phyloP scores from a whole-genome alignment of 768 basidiomycete genomes.

The Hebeloma cylindrosporum region DNA sequence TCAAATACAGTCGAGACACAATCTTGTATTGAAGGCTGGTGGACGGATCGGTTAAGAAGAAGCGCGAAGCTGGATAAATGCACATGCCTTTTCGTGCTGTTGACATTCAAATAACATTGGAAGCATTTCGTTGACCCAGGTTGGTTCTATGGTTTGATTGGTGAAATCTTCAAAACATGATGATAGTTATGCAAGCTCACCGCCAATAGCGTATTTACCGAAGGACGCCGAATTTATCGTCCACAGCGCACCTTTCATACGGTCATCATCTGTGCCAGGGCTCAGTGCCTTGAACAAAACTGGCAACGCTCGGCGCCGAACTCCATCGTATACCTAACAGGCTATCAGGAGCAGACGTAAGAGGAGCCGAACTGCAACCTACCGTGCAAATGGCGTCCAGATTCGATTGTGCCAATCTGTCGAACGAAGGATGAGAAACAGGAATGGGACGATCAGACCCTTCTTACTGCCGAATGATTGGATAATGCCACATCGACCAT shows the following conservation, averaged over 20 bases:
- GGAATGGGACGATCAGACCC: slow-evolving; percentile 9
- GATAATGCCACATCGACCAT: slow-evolving; percentile 80
- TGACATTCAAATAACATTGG: slow-evolving; percentile 69
- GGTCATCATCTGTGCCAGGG: slow-evolving; percentile 77
- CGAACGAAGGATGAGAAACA: slow-evolving; percentile 24
- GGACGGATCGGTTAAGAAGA: background rate
- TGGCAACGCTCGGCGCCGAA: slow-evolving; percentile 62
- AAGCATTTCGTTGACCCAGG: slow-evolving; percentile 57
- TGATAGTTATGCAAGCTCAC: slow-evolving; percentile 24
- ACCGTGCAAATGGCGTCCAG: slow-evolving; percentile 54
- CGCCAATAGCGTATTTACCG: slow-evolving; percentile 54
- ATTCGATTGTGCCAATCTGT: slow-evolving; percentile 47
- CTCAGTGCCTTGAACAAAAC: slow-evolving; percentile 55
- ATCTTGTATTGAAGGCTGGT: slow-evolving; percentile 74
- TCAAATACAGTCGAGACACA: slow-evolving; percentile 64
- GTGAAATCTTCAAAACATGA: background rate
- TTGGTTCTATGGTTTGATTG: slow-evolving; percentile 51
- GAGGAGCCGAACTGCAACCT: slow-evolving; percentile 14
- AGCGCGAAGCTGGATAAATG: background rate
- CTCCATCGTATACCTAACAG: slow-evolving; percentile 63
- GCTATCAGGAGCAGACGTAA: background rate
- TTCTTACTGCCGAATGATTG: slow-evolving; percentile 49
- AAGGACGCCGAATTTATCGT: slow-evolving; percentile 66
- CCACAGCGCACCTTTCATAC: slow-evolving; percentile 92
- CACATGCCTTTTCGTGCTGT: slow-evolving; percentile 75